Evolutionary conservation across 2,329 filamentous ascomycete species (phyloP), one percentile per base, ranked within the genome.

Genomic region (Fusarium drepaniforme): DNA sequence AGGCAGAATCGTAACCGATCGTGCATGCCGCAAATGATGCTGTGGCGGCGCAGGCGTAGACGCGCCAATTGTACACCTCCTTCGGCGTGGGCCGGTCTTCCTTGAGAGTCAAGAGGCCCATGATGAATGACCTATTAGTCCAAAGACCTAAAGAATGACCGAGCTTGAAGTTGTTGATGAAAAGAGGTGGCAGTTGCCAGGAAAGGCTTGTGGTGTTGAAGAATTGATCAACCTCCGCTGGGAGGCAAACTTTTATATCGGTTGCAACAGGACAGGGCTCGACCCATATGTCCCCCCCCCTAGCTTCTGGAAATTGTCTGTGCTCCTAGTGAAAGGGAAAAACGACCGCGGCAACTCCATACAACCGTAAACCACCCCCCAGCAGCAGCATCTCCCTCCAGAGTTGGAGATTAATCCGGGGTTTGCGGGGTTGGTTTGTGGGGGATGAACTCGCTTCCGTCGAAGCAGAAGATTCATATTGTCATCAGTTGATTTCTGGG

Each of bases 1-100:
- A 96, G 74, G 94, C 92, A 62, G 90, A 93, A 81, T 95, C 93
- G 71, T 89, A 89, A 67, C 88, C 88, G 65, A 90, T 90, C 80
- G 86, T 88, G 79, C 88, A 89, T 42, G 89, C 86, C 35, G 88
- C 88, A 67, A 89, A 89, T 3, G 89, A 90, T 25, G 88, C 88
- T 28, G 89, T 83, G 53, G 85, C 83, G 12, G 89, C 89, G 74
- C 86, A 89, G 33, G 82, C 79, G 77, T 90, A 90, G 67, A 91
- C 88, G 46, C 89, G 86, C 89, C 89, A 91, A 82, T 90, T 90
- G 85, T 91, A 91, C 70, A 91, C 88, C 71, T 84, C 85, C 75
- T 84, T 83, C 6, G 89, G 89, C 82, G 89, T 90, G 40, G 89
- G 88, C 83, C 89, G 81, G 77, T 90, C 89, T 80, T 90, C 89